Evolutionary conservation across 208 protist genomes (phyloP), one percentile per base, ranked within the genome.

Genomic region (Leishmania arabica): DNA sequence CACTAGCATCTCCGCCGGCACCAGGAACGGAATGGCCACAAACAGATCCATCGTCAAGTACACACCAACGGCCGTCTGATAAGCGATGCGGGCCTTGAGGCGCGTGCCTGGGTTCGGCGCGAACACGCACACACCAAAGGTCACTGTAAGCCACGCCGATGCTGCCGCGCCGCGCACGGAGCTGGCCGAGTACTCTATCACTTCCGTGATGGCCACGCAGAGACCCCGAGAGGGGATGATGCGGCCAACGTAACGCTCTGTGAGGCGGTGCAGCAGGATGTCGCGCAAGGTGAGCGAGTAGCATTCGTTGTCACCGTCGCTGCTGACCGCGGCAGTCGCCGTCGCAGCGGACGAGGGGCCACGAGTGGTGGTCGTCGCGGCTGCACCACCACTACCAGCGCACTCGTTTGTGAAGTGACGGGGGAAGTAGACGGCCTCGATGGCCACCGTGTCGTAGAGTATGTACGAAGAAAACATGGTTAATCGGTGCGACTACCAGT

Each of bases 361-460:
- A 13, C 21, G 0, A 65, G 80, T 7, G 71, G 19, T 64, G 78
- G 11, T 64, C 37, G 42, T 73, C 45, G 27, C 11, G 17, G 78
- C 78, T 40, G 53, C 56, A n/a, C n/a, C 49, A 8, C 51, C 19
- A 49, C 47, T 45, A 24, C 4, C 45, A 8, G 47, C 31, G 56
- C 13, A 34, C 27, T 75, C 56, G 21, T 53, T 60, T 13, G 74
- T 2, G 64, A 65, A 78, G 56, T 77, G 19, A 27, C 78, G 49
- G 31, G 90, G 91, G 70, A 95, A 93, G 82, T 97, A 97, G 58
- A 95, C 93, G 0, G 93, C 92, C 79, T 97, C 91, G 56, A 97
- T 88, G 69, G 95, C 93, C 1, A 97, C 86, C 21, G 89, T 84
- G 78, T 97, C 93, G 65, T 90, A 88, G n/a, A 93, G 79, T 24